Conservation (phyloP, 2,329 filamentous ascomycete species). For the Aspergillus viridinutans region DNA sequence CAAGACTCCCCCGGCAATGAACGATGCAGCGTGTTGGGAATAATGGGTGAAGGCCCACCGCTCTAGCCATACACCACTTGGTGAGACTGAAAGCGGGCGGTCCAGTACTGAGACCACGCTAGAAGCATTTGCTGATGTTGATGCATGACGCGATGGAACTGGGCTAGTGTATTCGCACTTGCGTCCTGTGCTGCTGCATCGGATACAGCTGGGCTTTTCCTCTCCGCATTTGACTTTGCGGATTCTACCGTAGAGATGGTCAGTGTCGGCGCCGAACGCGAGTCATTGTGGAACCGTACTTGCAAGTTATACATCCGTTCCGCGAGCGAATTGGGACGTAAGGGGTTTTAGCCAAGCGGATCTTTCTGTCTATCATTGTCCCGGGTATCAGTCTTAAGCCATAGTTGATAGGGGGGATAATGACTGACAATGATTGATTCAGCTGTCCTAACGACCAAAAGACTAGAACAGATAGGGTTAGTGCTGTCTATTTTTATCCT, state of each 20-base stretch:
- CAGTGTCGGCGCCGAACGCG: too few relatives aligned
- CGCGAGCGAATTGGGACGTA: constrained; percentile 16
- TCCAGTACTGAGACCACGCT: not conserved
- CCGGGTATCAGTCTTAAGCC: too few relatives aligned
- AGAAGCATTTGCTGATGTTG: not conserved
- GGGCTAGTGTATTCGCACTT: constrained; percentile 29
- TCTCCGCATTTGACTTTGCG: constrained; percentile 34
- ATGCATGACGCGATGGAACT: not conserved
- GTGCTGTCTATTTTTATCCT: too few relatives aligned
- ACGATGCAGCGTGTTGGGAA: constrained; percentile 26
- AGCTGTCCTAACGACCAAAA: too few relatives aligned
- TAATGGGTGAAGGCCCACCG: constrained; percentile 36
- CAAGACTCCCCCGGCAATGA: constrained; percentile 27
- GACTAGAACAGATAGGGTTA: too few relatives aligned
- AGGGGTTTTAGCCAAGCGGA: not conserved
- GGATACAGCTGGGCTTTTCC: constrained; percentile 28
- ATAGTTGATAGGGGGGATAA: too few relatives aligned
- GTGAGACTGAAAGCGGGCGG: constrained; percentile 13
- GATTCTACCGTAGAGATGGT: constrained; percentile 18
- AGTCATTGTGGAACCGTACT: constrained; percentile 22
- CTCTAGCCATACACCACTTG: constrained; percentile 26
- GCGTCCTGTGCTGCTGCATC: constrained; percentile 28
- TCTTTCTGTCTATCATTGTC: not conserved
- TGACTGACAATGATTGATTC: too few relatives aligned
- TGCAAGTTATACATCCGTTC: constrained; percentile 29